Conservation (phyloP, 2,329 filamentous ascomycete genomes). For the Lachnum nothofagi region DNA sequence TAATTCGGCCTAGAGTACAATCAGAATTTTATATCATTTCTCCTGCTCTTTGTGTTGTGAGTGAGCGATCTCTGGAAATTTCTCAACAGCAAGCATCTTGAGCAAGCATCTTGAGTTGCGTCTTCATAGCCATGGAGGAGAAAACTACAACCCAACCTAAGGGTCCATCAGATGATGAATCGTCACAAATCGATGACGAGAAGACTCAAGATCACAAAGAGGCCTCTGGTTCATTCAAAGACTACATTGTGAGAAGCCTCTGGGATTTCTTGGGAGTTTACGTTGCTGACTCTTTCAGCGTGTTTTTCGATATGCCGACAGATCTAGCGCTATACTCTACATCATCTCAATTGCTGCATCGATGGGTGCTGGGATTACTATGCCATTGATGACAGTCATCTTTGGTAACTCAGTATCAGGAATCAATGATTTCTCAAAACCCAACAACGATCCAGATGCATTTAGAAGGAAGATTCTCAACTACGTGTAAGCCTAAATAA, state of each 20-base stretch:
- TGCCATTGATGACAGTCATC: slow-evolving; percentile 47
- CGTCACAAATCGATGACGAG: not conserved
- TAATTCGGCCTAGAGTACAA: too few species aligned
- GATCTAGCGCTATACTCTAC: slow-evolving; percentile 8
- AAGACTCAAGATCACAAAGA: not conserved
- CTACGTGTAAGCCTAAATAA: too few species aligned
- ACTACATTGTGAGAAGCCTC: slow-evolving; percentile 2
- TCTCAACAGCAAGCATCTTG: too few species aligned
- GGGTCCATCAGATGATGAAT: not conserved
- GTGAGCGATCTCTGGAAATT: too few species aligned
- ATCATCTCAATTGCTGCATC: slow-evolving; percentile 9
- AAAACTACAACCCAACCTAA: not conserved
- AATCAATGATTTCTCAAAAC: slow-evolving; percentile 22
- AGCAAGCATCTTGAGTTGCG: not conserved
- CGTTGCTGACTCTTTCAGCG: not conserved
- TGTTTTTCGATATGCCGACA: slow-evolving; percentile 13
- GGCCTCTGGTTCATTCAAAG: slow-evolving; percentile 6
- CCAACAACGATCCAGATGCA: not conserved
- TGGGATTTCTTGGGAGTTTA: not conserved
- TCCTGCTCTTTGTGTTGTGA: too few species aligned
- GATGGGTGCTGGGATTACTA: slow-evolving; percentile 36
- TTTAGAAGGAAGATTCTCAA: not conserved
- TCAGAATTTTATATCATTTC: too few species aligned
- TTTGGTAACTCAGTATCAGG: slow-evolving; percentile 33
- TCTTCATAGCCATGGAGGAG: not conserved